phyloP scores from a whole-genome alignment of 2,329 filamentous ascomycete genomes.

The Talaromyces sp. region DNA sequence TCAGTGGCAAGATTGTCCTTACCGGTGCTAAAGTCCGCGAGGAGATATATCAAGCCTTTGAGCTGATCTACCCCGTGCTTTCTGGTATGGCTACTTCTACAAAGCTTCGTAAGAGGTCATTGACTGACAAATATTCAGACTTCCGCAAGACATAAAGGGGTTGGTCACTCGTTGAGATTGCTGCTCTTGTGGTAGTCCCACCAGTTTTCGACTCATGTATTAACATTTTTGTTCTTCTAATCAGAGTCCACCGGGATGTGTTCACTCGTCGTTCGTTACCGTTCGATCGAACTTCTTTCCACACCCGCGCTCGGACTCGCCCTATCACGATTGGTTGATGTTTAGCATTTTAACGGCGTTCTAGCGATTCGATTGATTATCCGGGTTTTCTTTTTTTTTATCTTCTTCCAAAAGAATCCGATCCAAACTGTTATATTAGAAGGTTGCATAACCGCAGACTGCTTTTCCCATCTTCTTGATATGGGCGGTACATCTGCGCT shows the following conservation, averaged over 20 bases:
- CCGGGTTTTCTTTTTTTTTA: constrained; percentile 20
- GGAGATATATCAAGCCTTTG: constrained; percentile 95
- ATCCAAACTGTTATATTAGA: constrained; percentile 31
- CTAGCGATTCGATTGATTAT: constrained; percentile 34
- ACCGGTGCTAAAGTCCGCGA: constrained; percentile 97
- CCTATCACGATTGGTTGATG: constrained; percentile 35
- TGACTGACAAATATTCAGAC: constrained; percentile 40
- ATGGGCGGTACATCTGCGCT: constrained; percentile 39
- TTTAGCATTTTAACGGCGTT: constrained; percentile 43
- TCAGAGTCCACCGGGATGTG: constrained; percentile 12
- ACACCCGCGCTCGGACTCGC: constrained; percentile 11
- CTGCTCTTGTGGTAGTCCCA: constrained; percentile 19
- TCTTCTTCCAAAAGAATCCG: constrained; percentile 18
- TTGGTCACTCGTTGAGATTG: constrained; percentile 10
- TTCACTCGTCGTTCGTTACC: constrained; percentile 15
- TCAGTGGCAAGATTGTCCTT: constrained; percentile 95
- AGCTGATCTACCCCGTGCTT: constrained; percentile 94
- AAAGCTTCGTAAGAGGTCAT: constrained; percentile 15
- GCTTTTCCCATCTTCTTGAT: neutral
- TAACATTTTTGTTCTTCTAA: constrained; percentile 23
- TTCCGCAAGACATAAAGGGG: constrained; percentile 54
- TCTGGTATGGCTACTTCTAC: constrained; percentile 58
- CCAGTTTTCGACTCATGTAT: constrained; percentile 22
- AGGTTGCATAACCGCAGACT: constrained; percentile 35
- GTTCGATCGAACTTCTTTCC: constrained; percentile 10